phyloP scores from a whole-genome alignment of 2,329 filamentous ascomycete genomes.

The Talaromyces sp. region DNA sequence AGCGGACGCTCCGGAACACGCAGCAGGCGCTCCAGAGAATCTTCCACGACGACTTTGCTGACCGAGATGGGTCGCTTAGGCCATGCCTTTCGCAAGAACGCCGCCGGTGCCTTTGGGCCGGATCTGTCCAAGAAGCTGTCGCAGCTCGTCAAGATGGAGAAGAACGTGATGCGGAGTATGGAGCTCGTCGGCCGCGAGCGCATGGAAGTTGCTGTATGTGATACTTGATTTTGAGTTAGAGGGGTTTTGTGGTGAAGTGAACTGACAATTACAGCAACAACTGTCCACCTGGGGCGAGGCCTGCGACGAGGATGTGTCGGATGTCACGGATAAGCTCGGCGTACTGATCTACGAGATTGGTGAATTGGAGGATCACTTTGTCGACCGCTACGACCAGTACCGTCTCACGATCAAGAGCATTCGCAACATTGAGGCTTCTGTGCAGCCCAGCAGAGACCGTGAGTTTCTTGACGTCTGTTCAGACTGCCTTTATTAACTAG shows the following conservation, averaged over 20 bases:
- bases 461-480: slow-evolving; percentile 34
- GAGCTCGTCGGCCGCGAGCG: slow-evolving; percentile 91
- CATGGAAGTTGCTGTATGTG: slow-evolving; percentile 96
- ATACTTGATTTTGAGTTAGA: too few relatives aligned
- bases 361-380: slow-evolving; percentile 95
- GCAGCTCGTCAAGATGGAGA: slow-evolving; percentile 99
- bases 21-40: background rate
- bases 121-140: slow-evolving; percentile 97
- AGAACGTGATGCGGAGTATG: slow-evolving; percentile 99
- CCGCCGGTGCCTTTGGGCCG: slow-evolving; percentile 55
- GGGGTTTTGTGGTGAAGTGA: background rate
- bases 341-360: slow-evolving; percentile 97
- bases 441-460: slow-evolving; percentile 97
- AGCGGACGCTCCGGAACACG: background rate
- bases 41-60: background rate
- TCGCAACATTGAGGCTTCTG: slow-evolving; percentile 96
- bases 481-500: background rate
- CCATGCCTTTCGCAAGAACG: slow-evolving; percentile 53
- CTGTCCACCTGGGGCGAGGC: slow-evolving; percentile 94
- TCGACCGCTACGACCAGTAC: slow-evolving; percentile 98
- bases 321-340: slow-evolving; percentile 97
- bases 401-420: slow-evolving; percentile 99
- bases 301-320: slow-evolving; percentile 95
- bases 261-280: slow-evolving; percentile 67
- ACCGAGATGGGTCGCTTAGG: slow-evolving; percentile 37